Percentiles rank a stretch among this genome's conserved stretches.
phyloP scores from a whole-genome alignment of 129 eudicot species.

The Helianthus tuberosus region DNA sequence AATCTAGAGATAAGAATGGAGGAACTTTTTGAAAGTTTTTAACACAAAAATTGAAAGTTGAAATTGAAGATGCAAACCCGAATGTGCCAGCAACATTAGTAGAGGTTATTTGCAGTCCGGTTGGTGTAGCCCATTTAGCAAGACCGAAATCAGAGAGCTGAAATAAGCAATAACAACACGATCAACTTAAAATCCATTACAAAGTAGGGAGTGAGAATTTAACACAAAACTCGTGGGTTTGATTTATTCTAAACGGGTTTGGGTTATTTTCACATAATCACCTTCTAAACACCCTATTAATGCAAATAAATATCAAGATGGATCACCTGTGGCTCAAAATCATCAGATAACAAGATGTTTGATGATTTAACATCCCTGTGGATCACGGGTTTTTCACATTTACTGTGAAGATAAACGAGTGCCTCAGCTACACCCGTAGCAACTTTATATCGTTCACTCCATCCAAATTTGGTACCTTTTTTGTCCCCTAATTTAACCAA shows the following conservation, averaged over 20 bases:
- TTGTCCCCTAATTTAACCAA: conserved; percentile 46
- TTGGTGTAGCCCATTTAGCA: conserved; percentile 83
- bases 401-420: conserved; percentile 71
- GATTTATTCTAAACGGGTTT: too few species aligned
- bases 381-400: conserved; percentile 67
- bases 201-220: too few species aligned
- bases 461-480: conserved; percentile 62
- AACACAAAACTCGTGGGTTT: too few species aligned
- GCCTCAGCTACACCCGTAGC: conserved; percentile 95
- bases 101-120: conserved; percentile 67
- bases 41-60: not conserved
- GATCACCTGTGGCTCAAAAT: conserved; percentile 87
- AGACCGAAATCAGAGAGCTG: conserved; percentile 99
- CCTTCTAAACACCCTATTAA: not conserved
- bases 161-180: conserved; percentile 8
- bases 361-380: conserved; percentile 97
- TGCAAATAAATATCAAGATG: conserved; percentile 16
- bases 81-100: conserved; percentile 94
- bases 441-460: conserved; percentile 84
- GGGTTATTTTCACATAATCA: not conserved
- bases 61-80: conserved; percentile 62
- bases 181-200: not conserved
- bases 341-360: conserved; percentile 78
- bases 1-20: not conserved
- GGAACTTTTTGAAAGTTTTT: not conserved